A percentile compares a stretch with the other conserved stretches of the same genome.
Evolutionary conservation across 208 protist genomes (phyloP).

Genomic region (Trypanosoma brucei): DNA sequence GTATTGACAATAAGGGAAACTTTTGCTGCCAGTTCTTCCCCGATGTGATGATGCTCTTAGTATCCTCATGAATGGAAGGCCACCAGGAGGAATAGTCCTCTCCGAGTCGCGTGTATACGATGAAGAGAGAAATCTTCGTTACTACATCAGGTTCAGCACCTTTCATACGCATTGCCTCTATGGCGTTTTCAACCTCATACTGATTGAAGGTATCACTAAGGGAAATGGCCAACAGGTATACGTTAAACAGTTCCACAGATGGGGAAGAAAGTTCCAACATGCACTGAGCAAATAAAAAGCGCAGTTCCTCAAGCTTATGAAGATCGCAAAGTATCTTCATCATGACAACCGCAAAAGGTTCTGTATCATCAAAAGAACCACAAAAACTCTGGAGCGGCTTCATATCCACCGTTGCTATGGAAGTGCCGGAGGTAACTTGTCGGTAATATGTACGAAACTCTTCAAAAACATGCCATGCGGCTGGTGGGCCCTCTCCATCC

Average conservation of each 20-base stretch:
- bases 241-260: slow-evolving; percentile 80
- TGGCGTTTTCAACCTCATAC: slow-evolving; percentile 83
- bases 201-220: slow-evolving; percentile 84
- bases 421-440: not conserved
- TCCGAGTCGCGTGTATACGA: slow-evolving; percentile 81
- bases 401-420: not conserved
- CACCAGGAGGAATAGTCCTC: slow-evolving; percentile 57
- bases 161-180: slow-evolving; percentile 59
- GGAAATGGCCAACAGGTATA: slow-evolving; percentile 80
- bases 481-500: slow-evolving; percentile 56
- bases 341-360: slow-evolving; percentile 69
- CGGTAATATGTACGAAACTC: slow-evolving; percentile 74
- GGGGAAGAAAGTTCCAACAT: slow-evolving; percentile 54
- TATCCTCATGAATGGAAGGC: slow-evolving; percentile 55
- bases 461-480: slow-evolving; percentile 56
- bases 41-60: slow-evolving; percentile 23
- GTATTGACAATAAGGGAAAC: slow-evolving; percentile 65
- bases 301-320: slow-evolving; percentile 77
- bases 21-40: slow-evolving; percentile 12
- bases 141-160: slow-evolving; percentile 57
- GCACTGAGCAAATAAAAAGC: slow-evolving; percentile 87
- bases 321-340: slow-evolving; percentile 87
- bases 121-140: slow-evolving; percentile 74
- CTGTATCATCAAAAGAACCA: slow-evolving; percentile 44
- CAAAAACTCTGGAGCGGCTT: slow-evolving; percentile 77